Base-by-base conservation (phyloP, 345 rosid species). In the Brassica juncea region DNA sequence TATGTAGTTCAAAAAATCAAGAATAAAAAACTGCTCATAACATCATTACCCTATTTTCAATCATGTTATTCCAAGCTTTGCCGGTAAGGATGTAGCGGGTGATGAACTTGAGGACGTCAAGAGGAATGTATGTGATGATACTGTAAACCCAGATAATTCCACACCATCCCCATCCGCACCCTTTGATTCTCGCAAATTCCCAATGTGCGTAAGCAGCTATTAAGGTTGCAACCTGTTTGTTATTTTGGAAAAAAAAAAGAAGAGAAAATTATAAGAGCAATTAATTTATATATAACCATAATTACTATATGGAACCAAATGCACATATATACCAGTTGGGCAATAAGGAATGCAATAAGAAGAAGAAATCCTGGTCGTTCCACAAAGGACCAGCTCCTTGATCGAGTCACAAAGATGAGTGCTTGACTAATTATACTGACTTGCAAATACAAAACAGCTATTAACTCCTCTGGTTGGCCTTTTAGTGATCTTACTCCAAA, bases 91-190 rank as follows among this genome's bases (percentile, higher is more conserved):
- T 66, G 66, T 90, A 93, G 6, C 90, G 86, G 59, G 82, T 86
- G 28, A 87, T 80, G 86, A 93, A 90, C 88, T 93, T 91, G 66
- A 93, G 85, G 19, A 91, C 1, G 72, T 93, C 98, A 12, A 93
- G 84, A 66, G 98, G 98, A 58, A 93, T 42, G 75, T 93, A 93
- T 67, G 89, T 87, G 79, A 93, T 35, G 10, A 93, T 27, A 81
- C 93, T 91, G 80, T 88, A 93, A 15, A 91, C 44, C 98, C 98
- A 91, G 3, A 93, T 80, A 9, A 93, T 89, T 69, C 93, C 97
- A 55, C 90, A 93, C 98, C 98, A 93, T 84, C 97, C 94, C 98
- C 98, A 91, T 31, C 98, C 97, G 10, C 90, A 81, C 0, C 97
- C 97, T 2, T 80, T 81, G 1, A 93, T 85, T 68, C 73, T 88